Evolutionary conservation across 2,329 filamentous ascomycete species (phyloP), one percentile per base, ranked within the genome.

Genomic region (Cladophialophora carrionii): DNA sequence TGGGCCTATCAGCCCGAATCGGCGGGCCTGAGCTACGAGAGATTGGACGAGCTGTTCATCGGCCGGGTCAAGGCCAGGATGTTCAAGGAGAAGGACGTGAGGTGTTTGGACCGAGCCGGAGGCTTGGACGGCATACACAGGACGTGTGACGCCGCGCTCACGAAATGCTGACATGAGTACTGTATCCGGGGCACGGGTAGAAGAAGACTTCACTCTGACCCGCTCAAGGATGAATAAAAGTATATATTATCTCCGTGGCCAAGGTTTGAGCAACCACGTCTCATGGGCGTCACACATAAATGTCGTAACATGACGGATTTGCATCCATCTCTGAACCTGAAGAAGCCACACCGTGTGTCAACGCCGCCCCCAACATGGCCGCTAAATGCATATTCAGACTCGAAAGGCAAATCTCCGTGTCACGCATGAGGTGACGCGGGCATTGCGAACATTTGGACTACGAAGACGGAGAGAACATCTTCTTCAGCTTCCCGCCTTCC

Each of bases 1-100:
- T 79, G 75, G 75, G 70, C 74, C 1, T 80, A 74, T 66, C 72
- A 78, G 6, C 77, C 77, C 2, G 78, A 80, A 64, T 71, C 74
- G 1, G 77, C 74, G 53, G 76, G 72, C 2, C 62, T 74, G 17
- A 74, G 71, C 0, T 75, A 73, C 41, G 74, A 71, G 54, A 72
- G 74, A 37, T 49, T 76, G 56, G 74, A 76, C 68, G 72, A 75
- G 8, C 31, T 76, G n/a, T 76, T 76, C 62, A 72, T 73, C 20
- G 61, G 63, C 10, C 66, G 65, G 1, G 70, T 74, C 1, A 63
- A 66, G 9, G 71, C 71, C 54, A 62, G 72, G 20, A 68, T 71
- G 61, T 76, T 75, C 34, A 51, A 63, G 48, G 26, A 60, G 9
- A 34, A 12, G 48, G 48, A 9, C 3, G 29, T 12, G 46, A 17